Evolutionary conservation across 192 early-diverging fungal genomes (phyloP), one percentile per base, ranked within the genome.

Genomic region (Linnemannia schmuckeri): DNA sequence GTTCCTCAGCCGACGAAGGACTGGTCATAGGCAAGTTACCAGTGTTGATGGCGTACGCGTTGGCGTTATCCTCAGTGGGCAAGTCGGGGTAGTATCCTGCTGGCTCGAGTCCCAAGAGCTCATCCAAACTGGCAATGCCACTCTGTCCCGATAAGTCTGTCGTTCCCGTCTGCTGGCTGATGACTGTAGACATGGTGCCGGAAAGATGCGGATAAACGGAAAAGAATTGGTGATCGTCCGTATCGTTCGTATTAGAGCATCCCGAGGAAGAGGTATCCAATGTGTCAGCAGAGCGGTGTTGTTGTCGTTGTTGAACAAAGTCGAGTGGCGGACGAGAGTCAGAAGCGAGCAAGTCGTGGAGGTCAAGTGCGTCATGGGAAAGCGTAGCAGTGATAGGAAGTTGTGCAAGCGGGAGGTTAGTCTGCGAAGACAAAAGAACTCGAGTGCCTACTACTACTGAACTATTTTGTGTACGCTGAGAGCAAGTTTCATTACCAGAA

Each of bases 401-500:
- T 66, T 27, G 61, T 66, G 30, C 72, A 63, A 37, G 57, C 20
- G 72, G 30, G 30, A 44, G 61, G 79, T 80, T 74, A 80, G 72
- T 80, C n/a, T 44, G 30, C 42, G 70, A 72, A 12, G 47, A 57
- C 40, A 49, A 18, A 44, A 27, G 41, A 41, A 24, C 24, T 72
- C 18, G 49, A 2, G 52, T 70, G 40, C 40, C 70, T 42, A 52
- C 46, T 35, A 55, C 24, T 24, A 75, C 47, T 22, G 27, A 70
- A 52, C 24, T 24, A 49, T 75, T 33, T 41, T 0, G 46, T 35
- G 35, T 33, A 71, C 76, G 41, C 40, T 9, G 27, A 22, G 17
- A 77, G 40, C 13, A 54, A 20, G 30, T 44, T 73, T 40, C 69
- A 18, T 80, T 87, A 87, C 85, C 76, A 74, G 85, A 81, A 37